A percentile compares a stretch with the other conserved stretches of the same genome.
Evolutionary conservation across 1,139 yeast genomes (phyloP).

Genomic region (Scheffersomyces illinoinensis): DNA sequence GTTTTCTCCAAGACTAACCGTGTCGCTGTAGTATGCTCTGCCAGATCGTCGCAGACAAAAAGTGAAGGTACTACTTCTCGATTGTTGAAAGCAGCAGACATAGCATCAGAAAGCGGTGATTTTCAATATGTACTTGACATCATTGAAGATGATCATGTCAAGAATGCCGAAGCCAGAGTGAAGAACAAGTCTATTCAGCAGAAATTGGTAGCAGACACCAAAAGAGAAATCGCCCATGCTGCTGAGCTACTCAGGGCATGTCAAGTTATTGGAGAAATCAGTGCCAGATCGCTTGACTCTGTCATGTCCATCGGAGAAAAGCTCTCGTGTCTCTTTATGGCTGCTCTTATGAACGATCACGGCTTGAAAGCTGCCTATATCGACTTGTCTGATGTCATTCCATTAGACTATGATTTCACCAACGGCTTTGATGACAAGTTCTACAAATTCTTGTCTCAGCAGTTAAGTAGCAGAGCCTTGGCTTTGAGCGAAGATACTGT

Average conservation of each 20-base stretch:
- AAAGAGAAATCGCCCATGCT: conserved; percentile 65
- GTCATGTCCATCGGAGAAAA: conserved; percentile 95
- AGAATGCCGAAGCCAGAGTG: conserved; percentile 65
- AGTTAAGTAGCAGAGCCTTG: conserved; percentile 58
- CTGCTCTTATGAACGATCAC: conserved; percentile 77
- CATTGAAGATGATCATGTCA: conserved; percentile 75
- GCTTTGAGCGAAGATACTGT: conserved; percentile 51
- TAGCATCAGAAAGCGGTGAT: conserved; percentile 60
- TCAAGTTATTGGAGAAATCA: conserved; percentile 87
- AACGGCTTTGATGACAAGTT: conserved; percentile 65
- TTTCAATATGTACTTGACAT: conserved; percentile 55
- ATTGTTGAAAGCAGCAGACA: conserved; percentile 75
- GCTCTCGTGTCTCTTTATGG: conserved; percentile 84
- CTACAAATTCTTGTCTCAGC: conserved; percentile 61
- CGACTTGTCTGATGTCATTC: conserved; percentile 74
- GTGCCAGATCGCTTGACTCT: conserved; percentile 82
- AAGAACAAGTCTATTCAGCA: conserved; percentile 43
- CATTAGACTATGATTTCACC: conserved; percentile 54
- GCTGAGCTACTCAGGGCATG: conserved; percentile 79
- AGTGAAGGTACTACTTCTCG: conserved; percentile 94
- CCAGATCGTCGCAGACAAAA: conserved; percentile 87
- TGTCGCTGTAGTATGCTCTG: conserved; percentile 97
- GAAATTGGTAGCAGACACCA: conserved; percentile 56
- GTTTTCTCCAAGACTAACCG: conserved; percentile 58
- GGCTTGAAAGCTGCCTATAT: conserved; percentile 77